These are phyloP conservation scores for Pseudocercospora pini-densiflorae DNA, from an alignment of 2,329 filamentous ascomycete genomes.

Conservation along the genomic window DNA sequence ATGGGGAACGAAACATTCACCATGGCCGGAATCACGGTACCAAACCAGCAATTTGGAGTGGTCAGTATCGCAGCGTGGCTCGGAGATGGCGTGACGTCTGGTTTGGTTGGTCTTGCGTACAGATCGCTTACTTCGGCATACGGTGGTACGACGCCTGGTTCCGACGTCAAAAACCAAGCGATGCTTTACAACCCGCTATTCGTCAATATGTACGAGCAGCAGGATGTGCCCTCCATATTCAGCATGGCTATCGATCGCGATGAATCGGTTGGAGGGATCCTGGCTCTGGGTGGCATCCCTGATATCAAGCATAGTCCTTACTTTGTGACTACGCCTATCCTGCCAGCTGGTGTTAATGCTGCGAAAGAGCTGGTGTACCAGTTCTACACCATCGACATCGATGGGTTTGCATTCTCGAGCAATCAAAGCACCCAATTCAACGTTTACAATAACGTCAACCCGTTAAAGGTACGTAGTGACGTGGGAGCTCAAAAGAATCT, in stretches of 20 bases:
- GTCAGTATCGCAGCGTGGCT: constrained; percentile 43
- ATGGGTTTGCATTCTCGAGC: constrained; percentile 38
- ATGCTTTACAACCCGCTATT: constrained; percentile 56
- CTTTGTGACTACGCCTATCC: constrained; percentile 44
- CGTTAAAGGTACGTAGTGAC: constrained; percentile 13
- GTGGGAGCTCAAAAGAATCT: not conserved
- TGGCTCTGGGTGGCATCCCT: constrained; percentile 57
- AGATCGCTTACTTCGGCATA: constrained; percentile 53
- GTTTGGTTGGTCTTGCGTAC: constrained; percentile 58
- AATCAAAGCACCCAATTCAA: constrained; percentile 33
- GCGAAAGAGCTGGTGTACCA: constrained; percentile 39
- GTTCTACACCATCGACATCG: constrained; percentile 46
- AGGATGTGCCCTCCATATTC: constrained; percentile 52
- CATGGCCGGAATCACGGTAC: constrained; percentile 52
- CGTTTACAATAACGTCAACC: constrained; percentile 26
- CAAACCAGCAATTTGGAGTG: constrained; percentile 52
- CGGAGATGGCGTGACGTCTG: constrained; percentile 46
- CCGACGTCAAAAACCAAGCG: constrained; percentile 27
- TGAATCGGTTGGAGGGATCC: constrained; percentile 44
- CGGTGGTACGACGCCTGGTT: constrained; percentile 33
- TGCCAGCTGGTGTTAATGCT: constrained; percentile 33
- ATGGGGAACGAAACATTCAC: constrained; percentile 49
- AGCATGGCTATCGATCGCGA: constrained; percentile 52
- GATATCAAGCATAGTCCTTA: constrained; percentile 44
- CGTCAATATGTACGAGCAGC: constrained; percentile 53